Conservation (phyloP, 306 rosid species). For the Ammopiptanthus mongolicus region DNA sequence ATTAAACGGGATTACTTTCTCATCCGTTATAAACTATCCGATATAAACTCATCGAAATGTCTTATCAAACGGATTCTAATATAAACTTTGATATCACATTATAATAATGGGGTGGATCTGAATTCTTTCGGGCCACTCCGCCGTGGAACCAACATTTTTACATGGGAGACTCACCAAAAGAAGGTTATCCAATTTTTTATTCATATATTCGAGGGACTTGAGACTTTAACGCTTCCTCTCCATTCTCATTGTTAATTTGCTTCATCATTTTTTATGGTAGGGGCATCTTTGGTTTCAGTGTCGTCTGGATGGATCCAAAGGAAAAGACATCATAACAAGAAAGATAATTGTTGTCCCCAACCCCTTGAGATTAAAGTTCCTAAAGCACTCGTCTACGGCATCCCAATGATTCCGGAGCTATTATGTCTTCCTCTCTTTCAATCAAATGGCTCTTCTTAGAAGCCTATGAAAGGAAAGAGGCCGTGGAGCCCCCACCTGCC, state of each 20-base stretch:
- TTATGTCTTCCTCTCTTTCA: constrained; percentile 13
- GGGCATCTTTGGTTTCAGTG: constrained; percentile 62
- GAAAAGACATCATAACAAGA: constrained; percentile 37
- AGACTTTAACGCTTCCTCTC: background rate
- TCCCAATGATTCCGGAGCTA: constrained; percentile 31
- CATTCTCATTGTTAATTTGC: background rate
- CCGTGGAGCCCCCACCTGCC: constrained; percentile 8
- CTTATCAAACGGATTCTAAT: no score
- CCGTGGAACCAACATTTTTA: no score
- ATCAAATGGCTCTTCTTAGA: constrained; percentile 29
- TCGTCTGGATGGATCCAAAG: constrained; percentile 48
- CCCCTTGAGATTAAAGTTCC: constrained; percentile 23
- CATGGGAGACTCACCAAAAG: no score
- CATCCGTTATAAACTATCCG: no score
- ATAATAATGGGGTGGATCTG: no score
- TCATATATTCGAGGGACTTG: no score
- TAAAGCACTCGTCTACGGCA: constrained; percentile 21
- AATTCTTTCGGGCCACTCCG: no score
- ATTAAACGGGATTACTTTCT: no score
- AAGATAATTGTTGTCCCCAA: constrained; percentile 41
- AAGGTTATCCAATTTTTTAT: no score
- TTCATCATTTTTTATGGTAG: constrained; percentile 19
- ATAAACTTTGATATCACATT: no score
- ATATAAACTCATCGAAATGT: no score
- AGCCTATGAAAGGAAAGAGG: constrained; percentile 36